Base-by-base conservation (phyloP, 1,284 basidiomycete species). In the Mycena citricolor region DNA sequence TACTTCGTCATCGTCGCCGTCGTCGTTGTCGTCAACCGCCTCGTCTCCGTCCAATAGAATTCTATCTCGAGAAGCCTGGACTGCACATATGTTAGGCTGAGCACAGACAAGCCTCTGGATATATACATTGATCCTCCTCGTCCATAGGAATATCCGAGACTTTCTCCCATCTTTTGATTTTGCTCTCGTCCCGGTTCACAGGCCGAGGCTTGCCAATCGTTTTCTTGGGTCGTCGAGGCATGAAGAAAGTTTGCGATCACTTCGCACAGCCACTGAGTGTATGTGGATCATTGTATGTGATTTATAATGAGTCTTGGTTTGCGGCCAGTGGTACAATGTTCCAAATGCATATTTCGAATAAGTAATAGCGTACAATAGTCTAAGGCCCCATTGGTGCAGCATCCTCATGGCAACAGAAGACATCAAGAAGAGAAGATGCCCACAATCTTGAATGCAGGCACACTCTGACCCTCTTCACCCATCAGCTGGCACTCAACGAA, bases 401-500 rank as follows among this genome's bases (percentile, higher is more conserved):
- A 4, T 19, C 16, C 21, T 21, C 28, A 34, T 22, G 21, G 39
- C 29, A 42, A 26, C 32, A 32, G 30, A 32, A 6, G 13, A 8
- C 13, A 14, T 25, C 36, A 35, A 35, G 19, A 35, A 35, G 14
- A 32, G 58, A 90, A 90, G 39, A 94, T 73, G 34, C 90, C 91
- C 23, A 94, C 76, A 56, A 94, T 82, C 70, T 86, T 91, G 75
- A 94, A 94, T 31, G 79, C 70, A 17, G 85, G 74, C 10, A 88
- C 81, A 32, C 67, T 67, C 57, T 79, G 69, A 4, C 90, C 91
- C 62, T 90, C 90, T 51, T 89, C 85, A 12, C 92, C 92, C 51
- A 83, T 56, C 38, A 94, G 64, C 59, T 81, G 64, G 60, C 91
- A 94, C 61, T 94, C 90, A 44, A 94, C 86, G 59, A 76, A 94